Conservation (phyloP, 345 rosid species). For the Gossypium australe region DNA sequence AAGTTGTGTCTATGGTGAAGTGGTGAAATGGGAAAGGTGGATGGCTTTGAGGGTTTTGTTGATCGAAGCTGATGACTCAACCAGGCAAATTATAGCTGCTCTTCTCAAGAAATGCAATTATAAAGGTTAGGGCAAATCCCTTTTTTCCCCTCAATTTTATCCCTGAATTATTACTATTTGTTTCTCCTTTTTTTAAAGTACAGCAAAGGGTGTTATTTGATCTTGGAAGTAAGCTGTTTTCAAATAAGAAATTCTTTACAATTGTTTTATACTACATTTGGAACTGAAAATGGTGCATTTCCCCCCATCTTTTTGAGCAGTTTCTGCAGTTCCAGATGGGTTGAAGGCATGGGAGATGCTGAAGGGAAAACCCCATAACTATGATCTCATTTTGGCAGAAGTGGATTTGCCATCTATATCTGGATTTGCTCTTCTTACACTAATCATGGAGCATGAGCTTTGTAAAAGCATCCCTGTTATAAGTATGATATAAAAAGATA, state of each 20-base stretch:
- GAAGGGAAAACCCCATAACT: slow-evolving; percentile 49
- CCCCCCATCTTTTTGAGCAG: slow-evolving; percentile 36
- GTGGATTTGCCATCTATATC: slow-evolving; percentile 86
- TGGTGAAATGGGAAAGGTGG: slow-evolving; percentile 60
- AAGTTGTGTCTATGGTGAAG: slow-evolving; percentile 14
- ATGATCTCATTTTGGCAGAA: slow-evolving; percentile 85
- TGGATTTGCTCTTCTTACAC: slow-evolving; percentile 78
- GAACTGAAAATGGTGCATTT: slow-evolving; percentile 10
- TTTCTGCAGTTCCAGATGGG: slow-evolving; percentile 79
- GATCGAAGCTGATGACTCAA: slow-evolving; percentile 92
- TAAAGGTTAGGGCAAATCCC: slow-evolving; percentile 42
- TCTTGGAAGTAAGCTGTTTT: no score
- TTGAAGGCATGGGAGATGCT: slow-evolving; percentile 94
- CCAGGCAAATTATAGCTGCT: slow-evolving; percentile 84
- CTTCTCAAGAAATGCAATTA: slow-evolving; percentile 86
- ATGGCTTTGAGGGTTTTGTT: slow-evolving; percentile 68
- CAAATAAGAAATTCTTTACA: not conserved
- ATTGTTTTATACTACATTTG: not conserved
- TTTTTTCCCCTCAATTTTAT: no score
- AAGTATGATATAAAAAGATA: slow-evolving; percentile 42
- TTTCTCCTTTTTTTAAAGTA: not conserved
- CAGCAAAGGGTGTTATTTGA: no score
- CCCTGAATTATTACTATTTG: no score
- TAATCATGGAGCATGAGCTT: slow-evolving; percentile 80
- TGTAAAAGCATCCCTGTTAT: slow-evolving; percentile 95